Conservation (phyloP, 305 asterid genomes). For the Fraxinus greggii region DNA sequence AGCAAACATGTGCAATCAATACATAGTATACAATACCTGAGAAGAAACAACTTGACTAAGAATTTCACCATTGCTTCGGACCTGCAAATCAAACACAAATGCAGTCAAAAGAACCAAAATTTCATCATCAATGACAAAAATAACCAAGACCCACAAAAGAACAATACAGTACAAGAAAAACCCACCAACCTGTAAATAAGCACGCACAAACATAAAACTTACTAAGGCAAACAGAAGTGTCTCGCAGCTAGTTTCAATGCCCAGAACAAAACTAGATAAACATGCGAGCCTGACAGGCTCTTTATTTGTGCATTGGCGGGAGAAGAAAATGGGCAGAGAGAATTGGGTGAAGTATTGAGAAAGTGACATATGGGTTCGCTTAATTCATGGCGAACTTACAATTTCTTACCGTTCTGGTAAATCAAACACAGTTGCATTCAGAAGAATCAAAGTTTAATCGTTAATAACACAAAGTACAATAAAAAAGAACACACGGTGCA, state of each 20-base stretch:
- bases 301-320: conserved; percentile 5
- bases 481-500: conserved; percentile 21
- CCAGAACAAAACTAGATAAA: conserved; percentile 52
- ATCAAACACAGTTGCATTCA: background rate
- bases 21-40: conserved; percentile 53
- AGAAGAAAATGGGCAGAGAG: conserved; percentile 33
- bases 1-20: conserved; percentile 11
- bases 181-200: conserved; percentile 9
- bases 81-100: conserved; percentile 41
- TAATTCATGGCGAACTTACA: conserved; percentile 15
- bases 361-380: conserved; percentile 18
- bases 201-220: conserved; percentile 25
- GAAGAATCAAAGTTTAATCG: conserved; percentile 19
- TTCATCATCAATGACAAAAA: conserved; percentile 17
- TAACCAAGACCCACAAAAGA: background rate
- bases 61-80: conserved; percentile 68
- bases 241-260: conserved; percentile 89
- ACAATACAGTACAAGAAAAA: conserved; percentile 27
- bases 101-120: conserved; percentile 23
- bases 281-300: conserved; percentile 30
- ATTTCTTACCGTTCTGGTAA: conserved; percentile 15
- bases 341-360: conserved; percentile 28
- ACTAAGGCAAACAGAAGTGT: conserved; percentile 86
- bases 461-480: conserved; percentile 21
- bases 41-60: conserved; percentile 88